A percentile compares a stretch with the other conserved stretches of the same genome.
These are phyloP conservation scores for Phytophthora boehmeriae DNA, from an alignment of 352 stramenopile species.

Conservation along the genomic window DNA sequence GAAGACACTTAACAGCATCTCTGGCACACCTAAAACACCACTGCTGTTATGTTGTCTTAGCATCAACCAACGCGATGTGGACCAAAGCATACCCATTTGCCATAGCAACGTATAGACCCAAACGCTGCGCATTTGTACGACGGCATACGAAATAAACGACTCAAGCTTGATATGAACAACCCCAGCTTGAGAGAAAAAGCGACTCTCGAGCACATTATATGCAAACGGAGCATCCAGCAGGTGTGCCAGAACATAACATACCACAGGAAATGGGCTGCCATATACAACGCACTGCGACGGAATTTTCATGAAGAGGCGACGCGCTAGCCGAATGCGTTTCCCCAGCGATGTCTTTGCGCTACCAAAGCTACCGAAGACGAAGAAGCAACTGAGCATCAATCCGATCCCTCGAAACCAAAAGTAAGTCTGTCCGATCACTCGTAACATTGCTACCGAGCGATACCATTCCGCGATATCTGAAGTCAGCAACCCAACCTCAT, in stretches of 20 bases:
- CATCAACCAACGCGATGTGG: slow-evolving; percentile 9
- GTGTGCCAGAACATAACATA: slow-evolving; percentile 43
- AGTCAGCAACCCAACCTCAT: slow-evolving; percentile 19
- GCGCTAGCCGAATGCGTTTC: not conserved
- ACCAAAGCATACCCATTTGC: slow-evolving; percentile 10
- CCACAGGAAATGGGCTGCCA: slow-evolving; percentile 38
- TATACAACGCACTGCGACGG: slow-evolving; percentile 47
- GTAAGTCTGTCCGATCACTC: slow-evolving; percentile 35
- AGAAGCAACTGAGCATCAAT: slow-evolving; percentile 26
- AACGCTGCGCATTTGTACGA: slow-evolving; percentile 41
- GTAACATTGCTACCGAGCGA: slow-evolving; percentile 16
- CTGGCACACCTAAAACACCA: slow-evolving; percentile 25
- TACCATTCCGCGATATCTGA: slow-evolving; percentile 26
- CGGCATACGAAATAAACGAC: slow-evolving; percentile 22
- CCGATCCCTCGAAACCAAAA: slow-evolving; percentile 21
- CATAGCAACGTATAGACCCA: slow-evolving; percentile 35
- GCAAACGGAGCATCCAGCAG: slow-evolving; percentile 37
- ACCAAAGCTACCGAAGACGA: not conserved
- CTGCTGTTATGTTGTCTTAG: slow-evolving; percentile 2
- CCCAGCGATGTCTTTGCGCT: not conserved
- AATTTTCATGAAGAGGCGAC: slow-evolving; percentile 28
- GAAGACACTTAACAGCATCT: slow-evolving; percentile 34
- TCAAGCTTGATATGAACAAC: slow-evolving; percentile 18
- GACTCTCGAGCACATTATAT: slow-evolving; percentile 26
- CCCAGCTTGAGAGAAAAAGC: slow-evolving; percentile 27